These are phyloP conservation scores for Sporothrix pallida DNA, from an alignment of 2,329 filamentous ascomycete species.

Conservation along the genomic window DNA sequence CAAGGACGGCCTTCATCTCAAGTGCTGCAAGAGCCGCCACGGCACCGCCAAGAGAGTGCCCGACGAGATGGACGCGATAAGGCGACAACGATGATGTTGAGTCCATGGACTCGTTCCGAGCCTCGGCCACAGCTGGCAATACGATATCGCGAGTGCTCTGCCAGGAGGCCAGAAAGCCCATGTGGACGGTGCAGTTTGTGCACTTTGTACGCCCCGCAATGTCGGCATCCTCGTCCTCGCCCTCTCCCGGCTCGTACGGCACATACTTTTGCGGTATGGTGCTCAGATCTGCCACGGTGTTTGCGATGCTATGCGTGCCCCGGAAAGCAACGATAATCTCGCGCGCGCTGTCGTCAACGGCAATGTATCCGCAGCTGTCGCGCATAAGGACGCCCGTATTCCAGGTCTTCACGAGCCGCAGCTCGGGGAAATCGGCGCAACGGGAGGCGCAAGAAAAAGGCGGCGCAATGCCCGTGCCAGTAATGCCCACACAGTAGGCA, in stretches of 20 bases:
- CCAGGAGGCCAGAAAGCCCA: constrained; percentile 89
- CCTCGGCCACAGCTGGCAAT: constrained; percentile 66
- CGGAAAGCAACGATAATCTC: constrained; percentile 84
- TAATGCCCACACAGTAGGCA: constrained; percentile 86
- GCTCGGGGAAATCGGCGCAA: constrained; percentile 79
- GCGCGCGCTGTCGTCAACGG: constrained; percentile 70
- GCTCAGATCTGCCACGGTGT: constrained; percentile 88
- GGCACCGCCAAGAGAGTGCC: constrained; percentile 90
- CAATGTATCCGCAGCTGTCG: constrained; percentile 93
- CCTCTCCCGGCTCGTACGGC: constrained; percentile 69
- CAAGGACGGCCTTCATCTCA: constrained; percentile 74
- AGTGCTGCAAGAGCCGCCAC: constrained; percentile 86
- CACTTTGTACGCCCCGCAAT: constrained; percentile 55
- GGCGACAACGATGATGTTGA: constrained; percentile 56
- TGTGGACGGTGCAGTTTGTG: constrained; percentile 88
- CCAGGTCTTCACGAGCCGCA: constrained; percentile 84
- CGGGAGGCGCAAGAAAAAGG: constrained; percentile 87
- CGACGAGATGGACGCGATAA: constrained; percentile 79
- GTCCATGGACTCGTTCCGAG: constrained; percentile 49
- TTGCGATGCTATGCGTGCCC: constrained; percentile 91
- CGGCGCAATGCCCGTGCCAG: constrained; percentile 80
- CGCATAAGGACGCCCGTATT: constrained; percentile 85
- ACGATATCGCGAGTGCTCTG: constrained; percentile 72
- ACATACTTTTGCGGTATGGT: constrained; percentile 89
- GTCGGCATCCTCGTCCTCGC: constrained; percentile 31